phyloP scores from a whole-genome alignment of 305 asterid genomes.

The Nicotiana rustica region DNA sequence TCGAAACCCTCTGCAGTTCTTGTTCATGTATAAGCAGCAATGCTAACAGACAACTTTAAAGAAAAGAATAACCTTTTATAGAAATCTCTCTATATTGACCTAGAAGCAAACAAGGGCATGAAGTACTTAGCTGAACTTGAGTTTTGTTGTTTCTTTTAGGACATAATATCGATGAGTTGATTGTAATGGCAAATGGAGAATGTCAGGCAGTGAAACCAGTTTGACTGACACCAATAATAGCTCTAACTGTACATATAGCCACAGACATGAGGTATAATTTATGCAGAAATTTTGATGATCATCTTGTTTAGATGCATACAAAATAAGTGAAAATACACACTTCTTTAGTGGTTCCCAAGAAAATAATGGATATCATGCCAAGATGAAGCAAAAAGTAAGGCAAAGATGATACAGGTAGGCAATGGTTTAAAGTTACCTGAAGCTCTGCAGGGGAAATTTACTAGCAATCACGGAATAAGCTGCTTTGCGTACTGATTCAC shows the following conservation, averaged over 20 bases:
- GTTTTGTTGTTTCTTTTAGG: conserved; percentile 13
- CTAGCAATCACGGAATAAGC: conserved; percentile 78
- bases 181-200: background rate
- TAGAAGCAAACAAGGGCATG: conserved; percentile 15
- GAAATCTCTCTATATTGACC: background rate
- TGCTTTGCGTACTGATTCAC: conserved; percentile 87
- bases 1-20: background rate
- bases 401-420: conserved; percentile 13
- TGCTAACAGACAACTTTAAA: background rate
- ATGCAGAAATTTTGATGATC: background rate
- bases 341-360: conserved; percentile 4
- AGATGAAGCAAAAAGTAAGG: background rate
- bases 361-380: background rate
- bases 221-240: conserved; percentile 1
- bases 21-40: background rate
- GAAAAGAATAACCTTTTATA: background rate
- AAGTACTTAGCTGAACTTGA: background rate
- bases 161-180: background rate
- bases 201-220: conserved; percentile 2
- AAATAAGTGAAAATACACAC: background rate
- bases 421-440: conserved; percentile 63
- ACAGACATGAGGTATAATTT: background rate
- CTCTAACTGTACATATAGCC: background rate
- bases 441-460: conserved; percentile 91
- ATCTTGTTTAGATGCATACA: background rate